Percentiles rank a stretch among this genome's conserved stretches.
phyloP scores from a whole-genome alignment of 1,284 basidiomycete species.

The Pseudozyma thailandica region DNA sequence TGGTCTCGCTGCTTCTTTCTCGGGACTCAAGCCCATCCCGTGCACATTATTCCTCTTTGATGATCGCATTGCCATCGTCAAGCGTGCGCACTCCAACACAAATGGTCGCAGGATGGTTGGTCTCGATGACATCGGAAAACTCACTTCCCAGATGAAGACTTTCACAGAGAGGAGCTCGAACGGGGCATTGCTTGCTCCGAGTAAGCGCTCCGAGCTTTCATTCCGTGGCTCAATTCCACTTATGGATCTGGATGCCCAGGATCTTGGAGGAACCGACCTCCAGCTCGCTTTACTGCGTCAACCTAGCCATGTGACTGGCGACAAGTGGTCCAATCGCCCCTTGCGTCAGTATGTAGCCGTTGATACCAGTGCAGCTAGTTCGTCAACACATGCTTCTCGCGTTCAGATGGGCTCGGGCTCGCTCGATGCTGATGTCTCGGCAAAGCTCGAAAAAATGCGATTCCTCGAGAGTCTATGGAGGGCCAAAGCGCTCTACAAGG shows the following conservation, averaged over 20 bases:
- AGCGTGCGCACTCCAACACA: slow-evolving; percentile 80
- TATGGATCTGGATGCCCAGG: slow-evolving; percentile 78
- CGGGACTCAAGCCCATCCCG: slow-evolving; percentile 72
- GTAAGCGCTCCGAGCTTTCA: slow-evolving; percentile 81
- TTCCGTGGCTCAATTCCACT: slow-evolving; percentile 89
- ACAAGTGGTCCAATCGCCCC: slow-evolving; percentile 51
- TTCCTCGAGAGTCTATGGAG: slow-evolving; percentile 66
- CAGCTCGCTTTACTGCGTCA: slow-evolving; percentile 73
- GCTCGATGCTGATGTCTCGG: slow-evolving; percentile 39
- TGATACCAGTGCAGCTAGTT: slow-evolving; percentile 22
- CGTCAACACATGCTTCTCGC: slow-evolving; percentile 16
- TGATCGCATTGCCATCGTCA: slow-evolving; percentile 90
- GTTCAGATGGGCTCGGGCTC: slow-evolving; percentile 9
- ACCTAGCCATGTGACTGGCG: slow-evolving; percentile 49
- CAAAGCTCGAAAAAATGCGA: slow-evolving; percentile 58
- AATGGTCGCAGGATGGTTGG: slow-evolving; percentile 81
- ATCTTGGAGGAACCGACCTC: slow-evolving; percentile 74
- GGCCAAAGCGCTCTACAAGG: slow-evolving; percentile 62
- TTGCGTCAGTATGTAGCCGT: slow-evolving; percentile 56
- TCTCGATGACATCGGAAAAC: slow-evolving; percentile 82
- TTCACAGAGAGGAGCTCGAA: slow-evolving; percentile 66
- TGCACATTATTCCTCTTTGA: slow-evolving; percentile 94
- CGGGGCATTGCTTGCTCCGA: slow-evolving; percentile 53
- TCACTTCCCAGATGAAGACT: slow-evolving; percentile 70
- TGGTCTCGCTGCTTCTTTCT: slow-evolving; percentile 22